Evolutionary conservation across 176 grass and related monocot genomes (phyloP).

Genomic region (Microstegium vimineum): DNA sequence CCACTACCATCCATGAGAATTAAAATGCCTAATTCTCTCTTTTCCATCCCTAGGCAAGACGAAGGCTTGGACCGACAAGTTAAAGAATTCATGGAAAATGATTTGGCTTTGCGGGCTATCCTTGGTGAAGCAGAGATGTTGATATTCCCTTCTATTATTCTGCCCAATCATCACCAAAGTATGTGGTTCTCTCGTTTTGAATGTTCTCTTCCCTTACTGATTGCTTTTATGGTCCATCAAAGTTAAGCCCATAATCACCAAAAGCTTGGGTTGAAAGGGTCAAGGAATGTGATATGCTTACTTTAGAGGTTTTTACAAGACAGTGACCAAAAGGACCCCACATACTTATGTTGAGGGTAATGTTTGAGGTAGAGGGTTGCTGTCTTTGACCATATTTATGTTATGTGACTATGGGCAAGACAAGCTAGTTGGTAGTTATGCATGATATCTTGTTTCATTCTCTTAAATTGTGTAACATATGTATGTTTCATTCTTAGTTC

Average conservation of each 20-base stretch:
- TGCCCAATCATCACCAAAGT: slow-evolving; percentile 34
- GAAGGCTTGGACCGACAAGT: slow-evolving; percentile 23
- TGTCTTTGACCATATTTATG: no score
- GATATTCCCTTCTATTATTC: slow-evolving; percentile 39
- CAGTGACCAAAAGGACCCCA: not conserved
- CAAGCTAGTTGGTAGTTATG: no score
- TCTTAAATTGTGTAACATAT: no score
- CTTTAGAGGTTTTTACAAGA: not conserved
- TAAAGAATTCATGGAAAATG: slow-evolving; percentile 22
- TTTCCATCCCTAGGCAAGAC: slow-evolving; percentile 19
- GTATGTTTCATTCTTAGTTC: not conserved
- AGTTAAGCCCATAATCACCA: not conserved
- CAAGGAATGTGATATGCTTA: not conserved
- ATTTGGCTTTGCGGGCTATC: slow-evolving; percentile 19
- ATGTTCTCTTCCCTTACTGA: not conserved
- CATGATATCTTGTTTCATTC: not conserved
- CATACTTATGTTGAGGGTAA: not conserved
- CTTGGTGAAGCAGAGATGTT: slow-evolving; percentile 35
- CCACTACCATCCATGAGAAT: not conserved
- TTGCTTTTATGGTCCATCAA: not conserved
- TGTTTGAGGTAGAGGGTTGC: not conserved
- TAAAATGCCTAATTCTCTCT: not conserved
- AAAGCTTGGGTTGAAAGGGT: not conserved
- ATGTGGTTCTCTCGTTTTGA: not conserved
- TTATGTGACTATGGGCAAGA: no score